Percentiles rank a stretch among this genome's conserved stretches.
phyloP scores from a whole-genome alignment of 768 basidiomycete genomes.

The Lyophyllum semitale region DNA sequence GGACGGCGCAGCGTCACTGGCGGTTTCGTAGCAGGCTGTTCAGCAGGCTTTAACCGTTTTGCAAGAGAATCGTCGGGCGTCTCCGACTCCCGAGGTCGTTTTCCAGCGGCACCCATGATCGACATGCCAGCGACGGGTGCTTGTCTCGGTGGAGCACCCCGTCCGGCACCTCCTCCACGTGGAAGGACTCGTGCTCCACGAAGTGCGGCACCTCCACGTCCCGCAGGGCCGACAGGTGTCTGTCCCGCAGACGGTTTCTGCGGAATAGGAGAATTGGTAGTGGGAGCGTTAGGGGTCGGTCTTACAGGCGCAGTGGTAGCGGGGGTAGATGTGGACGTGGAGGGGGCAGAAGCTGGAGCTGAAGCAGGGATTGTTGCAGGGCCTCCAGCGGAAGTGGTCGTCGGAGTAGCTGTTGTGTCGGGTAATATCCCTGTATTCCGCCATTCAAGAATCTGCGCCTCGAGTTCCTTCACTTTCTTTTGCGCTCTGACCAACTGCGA shows the following conservation, averaged over 20 bases:
- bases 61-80: slow-evolving; percentile 55
- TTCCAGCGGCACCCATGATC: slow-evolving; percentile 66
- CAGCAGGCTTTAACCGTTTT: slow-evolving; percentile 66
- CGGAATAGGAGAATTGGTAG: slow-evolving; percentile 10
- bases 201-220: slow-evolving; percentile 38
- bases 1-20: slow-evolving; percentile 21
- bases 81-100: slow-evolving; percentile 58
- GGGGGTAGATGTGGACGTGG: slow-evolving; percentile 16
- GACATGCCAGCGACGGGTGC: slow-evolving; percentile 42
- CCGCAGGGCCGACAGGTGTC: slow-evolving; percentile 19
- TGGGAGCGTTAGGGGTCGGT: slow-evolving; percentile 5
- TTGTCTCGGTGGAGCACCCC: slow-evolving; percentile 22
- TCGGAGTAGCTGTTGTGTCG: slow-evolving; percentile 25
- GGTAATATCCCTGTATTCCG: slow-evolving; percentile 52
- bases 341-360: background rate
- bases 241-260: slow-evolving; percentile 21
- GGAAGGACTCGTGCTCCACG: slow-evolving; percentile 23
- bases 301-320: slow-evolving; percentile 10
- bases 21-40: slow-evolving; percentile 22
- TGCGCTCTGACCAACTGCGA: slow-evolving; percentile 63
- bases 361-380: slow-evolving; percentile 1
- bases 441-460: slow-evolving; percentile 62
- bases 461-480: slow-evolving; percentile 66
- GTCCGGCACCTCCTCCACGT: slow-evolving; percentile 19
- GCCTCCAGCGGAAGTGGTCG: slow-evolving; percentile 21